Base-by-base conservation (phyloP, 2,329 filamentous ascomycete species). In the Hymenoscyphus albidus region DNA sequence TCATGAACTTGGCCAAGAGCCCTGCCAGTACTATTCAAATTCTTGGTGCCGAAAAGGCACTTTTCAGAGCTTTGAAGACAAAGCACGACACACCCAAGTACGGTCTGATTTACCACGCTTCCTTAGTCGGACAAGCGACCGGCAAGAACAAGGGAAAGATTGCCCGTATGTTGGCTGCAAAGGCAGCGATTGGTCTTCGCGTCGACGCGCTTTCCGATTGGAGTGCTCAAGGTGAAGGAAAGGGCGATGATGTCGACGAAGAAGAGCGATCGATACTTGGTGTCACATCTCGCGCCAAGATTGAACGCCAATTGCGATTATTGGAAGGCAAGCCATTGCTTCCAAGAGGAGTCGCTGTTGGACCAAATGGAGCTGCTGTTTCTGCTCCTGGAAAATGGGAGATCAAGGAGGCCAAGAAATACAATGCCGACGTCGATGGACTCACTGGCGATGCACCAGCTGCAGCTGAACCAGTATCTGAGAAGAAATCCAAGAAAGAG, bases 131-230 rank as follows among this genome's bases (percentile, higher is more conserved):
- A 56, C 95, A 99, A 81, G 95, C 95, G 38, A 96, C 92, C 22
- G 95, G 95, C 74, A 94, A 92, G 83, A 98, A 98, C 84, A 99
- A 99, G 88, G 95, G 95, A 74, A 99, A 99, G 84, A 97, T 99
- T 75, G 95, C 95, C 54, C 92, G 95, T 85, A 93, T 97, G 83
- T 85, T 99, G 67, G 91, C 95, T 59, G 90, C 94, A 71, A 98
- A 98, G 84, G 88, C 94, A 58, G 92, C 95, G 32, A 86, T 99
- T 60, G 93, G 93, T 83, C 83, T 97, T 59, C 93, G 95, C 80
- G 91, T 97, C 59, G 95, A 99, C 78, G 92, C 95, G 35, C 85
- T 96, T 56, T 88, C 88, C 62, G 90, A 93, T 68, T 92, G 90
- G 83, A 85, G 85, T 68, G 84, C 85, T 58, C 86, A 89, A 64